phyloP scores from a whole-genome alignment of 148 eudicot genomes.

The Cornus kousa region DNA sequence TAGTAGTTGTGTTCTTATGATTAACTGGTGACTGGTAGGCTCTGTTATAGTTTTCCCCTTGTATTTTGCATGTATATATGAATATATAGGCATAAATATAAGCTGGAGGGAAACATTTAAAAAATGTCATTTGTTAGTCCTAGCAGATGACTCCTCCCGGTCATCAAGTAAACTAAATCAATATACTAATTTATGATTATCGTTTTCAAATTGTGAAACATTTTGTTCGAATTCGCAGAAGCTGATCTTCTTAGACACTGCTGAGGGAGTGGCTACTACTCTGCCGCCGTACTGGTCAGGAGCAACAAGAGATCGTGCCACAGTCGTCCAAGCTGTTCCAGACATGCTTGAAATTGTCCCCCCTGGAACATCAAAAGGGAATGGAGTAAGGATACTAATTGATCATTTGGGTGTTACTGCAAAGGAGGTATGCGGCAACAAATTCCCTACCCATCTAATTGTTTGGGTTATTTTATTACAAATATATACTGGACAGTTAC shows the following conservation, averaged over 20 bases:
- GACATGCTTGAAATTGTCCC: conserved; percentile 96
- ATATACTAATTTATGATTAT: conserved; percentile 2
- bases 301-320: conserved; percentile 67
- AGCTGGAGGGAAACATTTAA: background rate
- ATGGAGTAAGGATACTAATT: conserved; percentile 71
- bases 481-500: background rate
- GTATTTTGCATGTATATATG: background rate
- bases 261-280: conserved; percentile 62
- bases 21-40: background rate
- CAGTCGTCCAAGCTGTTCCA: conserved; percentile 82
- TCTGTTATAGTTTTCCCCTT: background rate
- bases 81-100: background rate
- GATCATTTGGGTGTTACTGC: conserved; percentile 75
- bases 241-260: conserved; percentile 77
- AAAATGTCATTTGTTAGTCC: background rate
- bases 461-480: background rate
- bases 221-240: conserved; percentile 49
- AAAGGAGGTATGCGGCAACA: conserved; percentile 46
- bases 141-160: background rate
- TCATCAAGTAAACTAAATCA: background rate
- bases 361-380: conserved; percentile 81
- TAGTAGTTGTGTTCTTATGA: background rate
- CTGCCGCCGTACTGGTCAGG: conserved; percentile 87
- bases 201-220: background rate
- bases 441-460: background rate